Percentiles rank a stretch among this genome's conserved stretches.
phyloP scores from a whole-genome alignment of 352 stramenopile genomes.

The Aphanomyces astaci region DNA sequence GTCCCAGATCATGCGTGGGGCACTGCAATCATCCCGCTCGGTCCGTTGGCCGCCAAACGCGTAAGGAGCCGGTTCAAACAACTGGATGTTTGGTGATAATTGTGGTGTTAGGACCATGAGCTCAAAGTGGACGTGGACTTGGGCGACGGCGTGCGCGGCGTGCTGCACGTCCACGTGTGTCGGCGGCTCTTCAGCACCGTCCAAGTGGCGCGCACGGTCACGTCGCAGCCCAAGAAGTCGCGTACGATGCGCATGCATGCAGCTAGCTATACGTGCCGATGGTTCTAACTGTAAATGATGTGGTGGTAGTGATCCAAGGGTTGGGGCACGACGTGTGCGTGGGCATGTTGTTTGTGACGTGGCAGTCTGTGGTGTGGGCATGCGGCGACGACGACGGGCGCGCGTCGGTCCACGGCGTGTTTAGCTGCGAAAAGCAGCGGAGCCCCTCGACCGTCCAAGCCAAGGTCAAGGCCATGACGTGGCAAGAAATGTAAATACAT shows the following conservation, averaged over 20 bases:
- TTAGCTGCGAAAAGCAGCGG: constrained; percentile 19
- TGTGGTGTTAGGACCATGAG: constrained; percentile 19
- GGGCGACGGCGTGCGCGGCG: neutral
- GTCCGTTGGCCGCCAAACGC: neutral
- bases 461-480: neutral
- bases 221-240: constrained; percentile 1
- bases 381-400: neutral
- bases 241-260: neutral
- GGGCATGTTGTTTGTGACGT: constrained; percentile 18
- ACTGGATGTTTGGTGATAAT: too few relatives aligned
- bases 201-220: neutral
- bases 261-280: neutral
- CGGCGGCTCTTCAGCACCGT: constrained; percentile 17
- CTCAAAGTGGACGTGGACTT: constrained; percentile 9
- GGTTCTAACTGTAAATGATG: neutral
- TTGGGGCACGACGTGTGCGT: constrained; percentile 17
- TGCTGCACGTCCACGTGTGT: constrained; percentile 12
- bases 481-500: neutral
- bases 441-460: neutral
- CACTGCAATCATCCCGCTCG: neutral
- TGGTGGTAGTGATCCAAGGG: constrained; percentile 4
- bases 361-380: neutral
- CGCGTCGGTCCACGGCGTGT: constrained; percentile 11
- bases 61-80: too few relatives aligned
- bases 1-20: constrained; percentile 8